These are phyloP conservation scores for Lojkania enalia DNA, from an alignment of 2,329 filamentous ascomycete species.

Conservation along the genomic window DNA sequence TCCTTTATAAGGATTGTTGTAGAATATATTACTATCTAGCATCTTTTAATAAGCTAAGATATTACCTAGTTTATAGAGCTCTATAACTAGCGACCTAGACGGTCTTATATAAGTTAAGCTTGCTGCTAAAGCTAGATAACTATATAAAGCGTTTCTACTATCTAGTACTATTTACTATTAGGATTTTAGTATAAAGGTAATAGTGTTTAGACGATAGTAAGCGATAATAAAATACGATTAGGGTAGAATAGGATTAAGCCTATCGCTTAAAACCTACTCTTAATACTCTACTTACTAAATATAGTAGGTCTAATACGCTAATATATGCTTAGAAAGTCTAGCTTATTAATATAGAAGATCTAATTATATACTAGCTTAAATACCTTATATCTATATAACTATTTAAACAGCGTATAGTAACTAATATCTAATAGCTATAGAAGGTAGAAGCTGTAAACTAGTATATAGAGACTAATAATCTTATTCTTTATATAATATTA, in stretches of 20 bases:
- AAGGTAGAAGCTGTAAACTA: conserved; percentile 6
- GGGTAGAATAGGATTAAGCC: conserved; percentile 12
- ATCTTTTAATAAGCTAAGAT: conserved; percentile 20
- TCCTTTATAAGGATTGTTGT: conserved; percentile 10
- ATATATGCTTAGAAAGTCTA: not conserved
- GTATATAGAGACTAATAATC: conserved; percentile 17
- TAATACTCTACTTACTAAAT: not conserved
- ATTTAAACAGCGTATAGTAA: conserved; percentile 7
- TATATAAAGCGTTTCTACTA: conserved; percentile 12
- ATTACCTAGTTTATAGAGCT: conserved; percentile 19
- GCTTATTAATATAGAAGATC: conserved; percentile 10
- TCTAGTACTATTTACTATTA: not conserved
- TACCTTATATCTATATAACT: conserved; percentile 3
- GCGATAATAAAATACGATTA: conserved; percentile 12
- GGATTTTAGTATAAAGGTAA: conserved; percentile 6
- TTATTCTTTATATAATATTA: conserved; percentile 14
- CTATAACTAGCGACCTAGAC: conserved; percentile 17
- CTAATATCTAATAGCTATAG: conserved; percentile 6
- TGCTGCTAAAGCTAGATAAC: conserved; percentile 21
- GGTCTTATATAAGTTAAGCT: conserved; percentile 12
- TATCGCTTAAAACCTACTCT: not conserved
- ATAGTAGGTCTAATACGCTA: not conserved
- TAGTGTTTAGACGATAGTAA: conserved; percentile 10
- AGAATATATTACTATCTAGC: conserved; percentile 10
- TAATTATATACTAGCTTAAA: conserved; percentile 5